Base-by-base conservation (phyloP, 192 early-diverging fungal species). In the Cladochytrium replicatum region DNA sequence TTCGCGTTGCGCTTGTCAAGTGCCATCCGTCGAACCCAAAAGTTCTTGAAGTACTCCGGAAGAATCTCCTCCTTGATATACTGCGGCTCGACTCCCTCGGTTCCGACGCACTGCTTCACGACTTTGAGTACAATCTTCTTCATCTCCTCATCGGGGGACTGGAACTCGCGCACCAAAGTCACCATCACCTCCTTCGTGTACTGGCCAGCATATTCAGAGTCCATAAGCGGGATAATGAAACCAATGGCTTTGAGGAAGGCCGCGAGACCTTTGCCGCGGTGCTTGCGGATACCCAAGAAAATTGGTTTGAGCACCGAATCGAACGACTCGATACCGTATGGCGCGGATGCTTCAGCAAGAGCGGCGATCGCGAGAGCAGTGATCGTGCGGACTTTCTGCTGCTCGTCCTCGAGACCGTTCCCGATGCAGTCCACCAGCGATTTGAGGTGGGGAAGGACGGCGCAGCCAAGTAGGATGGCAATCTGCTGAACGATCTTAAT, bases 221-320 rank as follows among this genome's bases (percentile, higher is more conserved):
- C 91, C 92, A 99, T 97, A 40, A 99, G 69, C 17, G 96, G 93
- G 50, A 97, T 95, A 45, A 99, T 90, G 50, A 85, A 96, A 24
- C 96, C 96, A 57, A 96, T 89, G n/a, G 93, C 93, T 62, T 97
- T 95, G 53, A 99, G 71, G 71, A 99, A 97, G 0, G 94, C 92
- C 6, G 96, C 94, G 26, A 96, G 71, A 11, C 89, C 88, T 58
- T 91, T 92, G 54, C 93, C 91, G 54, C 96, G 82, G 59, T 99
- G 93, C 58, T 86, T 85, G 57, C 85, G 85, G 55, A 93, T 89
- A 47, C 93, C 96, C 22, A 77, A 73, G 88, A 89, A 92, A 28
- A 99, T 70, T 34, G 92, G 93, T 43, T 82, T 78, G 21, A 99
- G 61, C 4, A 93, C 88, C 9, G 74, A 61, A 52, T 96, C 91